Conservation (phyloP, 371 early-diverging fungal species). For the Saksenaea oblongispora region DNA sequence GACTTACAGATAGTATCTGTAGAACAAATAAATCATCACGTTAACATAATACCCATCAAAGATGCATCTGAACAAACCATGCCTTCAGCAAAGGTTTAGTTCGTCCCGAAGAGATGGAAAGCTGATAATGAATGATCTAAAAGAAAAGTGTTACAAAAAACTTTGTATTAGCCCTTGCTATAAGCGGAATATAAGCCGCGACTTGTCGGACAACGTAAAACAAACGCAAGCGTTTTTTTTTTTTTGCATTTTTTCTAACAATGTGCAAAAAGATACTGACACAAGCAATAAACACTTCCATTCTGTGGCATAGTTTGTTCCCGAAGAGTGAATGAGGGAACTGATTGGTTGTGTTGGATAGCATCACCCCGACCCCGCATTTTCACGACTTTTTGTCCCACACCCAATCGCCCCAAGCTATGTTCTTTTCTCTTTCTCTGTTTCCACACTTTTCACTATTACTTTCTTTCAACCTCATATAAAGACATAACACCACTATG, state of each 20-base stretch:
- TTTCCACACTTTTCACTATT: not conserved
- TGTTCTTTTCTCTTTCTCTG: not conserved
- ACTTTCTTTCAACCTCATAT: not conserved
- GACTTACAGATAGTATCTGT: too few species aligned
- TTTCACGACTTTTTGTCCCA: not conserved
- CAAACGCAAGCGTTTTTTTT: not conserved
- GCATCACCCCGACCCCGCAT: constrained; percentile 1
- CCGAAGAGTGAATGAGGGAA: not conserved
- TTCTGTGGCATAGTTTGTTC: not conserved
- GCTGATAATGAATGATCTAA: too few species aligned
- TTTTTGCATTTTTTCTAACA: not conserved
- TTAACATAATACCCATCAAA: too few species aligned
- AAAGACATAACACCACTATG: not conserved
- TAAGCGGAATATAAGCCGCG: too few species aligned
- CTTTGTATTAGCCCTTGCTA: too few species aligned
- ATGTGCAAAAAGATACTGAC: not conserved
- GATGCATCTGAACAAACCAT: too few species aligned
- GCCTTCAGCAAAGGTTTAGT: too few species aligned
- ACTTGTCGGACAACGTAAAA: too few species aligned
- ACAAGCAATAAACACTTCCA: too few species aligned
- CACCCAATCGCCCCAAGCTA: not conserved
- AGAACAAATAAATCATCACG: too few species aligned
- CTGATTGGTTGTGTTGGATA: constrained; percentile 11
- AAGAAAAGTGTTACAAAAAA: too few species aligned
- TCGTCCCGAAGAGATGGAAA: too few species aligned